Base-by-base conservation (phyloP, 2,329 filamentous ascomycete species). In the Paecilomyces sp. region DNA sequence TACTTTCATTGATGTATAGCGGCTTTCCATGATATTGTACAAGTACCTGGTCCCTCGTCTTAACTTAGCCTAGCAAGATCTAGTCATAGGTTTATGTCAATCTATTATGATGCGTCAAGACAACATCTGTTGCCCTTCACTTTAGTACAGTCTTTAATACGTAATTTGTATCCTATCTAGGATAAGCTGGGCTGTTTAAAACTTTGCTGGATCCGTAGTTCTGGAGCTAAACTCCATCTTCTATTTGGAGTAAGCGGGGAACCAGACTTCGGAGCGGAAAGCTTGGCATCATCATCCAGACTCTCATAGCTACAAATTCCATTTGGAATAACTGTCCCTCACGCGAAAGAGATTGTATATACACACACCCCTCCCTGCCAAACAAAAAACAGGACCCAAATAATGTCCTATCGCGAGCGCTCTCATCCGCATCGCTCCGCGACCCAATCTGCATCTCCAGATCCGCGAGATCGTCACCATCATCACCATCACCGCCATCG, bases 381-480 rank as follows among this genome's bases (percentile, higher is more conserved):
- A 18, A 47, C n/a, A 22, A 47, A 47, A 47, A 30, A 2, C 6
- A 28, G 24, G n/a, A n/a, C 4, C 3, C 11, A 53, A 11, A 33
- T 13, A 53, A 53, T 56, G 24, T 56, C 33, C 33, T 15, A 41
- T 31, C 55, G 18, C 22, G 36, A 51, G 59, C 58, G n/a, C 47
- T 18, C 36, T 18, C 4, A 30, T 22, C 2, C 50, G 3, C 53
- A 55, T 55, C 56, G 61, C 13, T 61, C 59, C 31, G 57, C 54
- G 7, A 61, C 56, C 34, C 61, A 59, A 31, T 62, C 61, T 22
- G 28, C 58, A 24, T 62, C 61, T 24, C 61, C 54, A 11, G 41
- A 47, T n/a, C 31, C 58, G 13, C 13, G 22, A 3, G 61, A 62
- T 57, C 66, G 65, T 22, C 66, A 67, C 22, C 62, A 64, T 55